phyloP scores from a whole-genome alignment of 768 basidiomycete genomes.

The Lactarius evosmus region DNA sequence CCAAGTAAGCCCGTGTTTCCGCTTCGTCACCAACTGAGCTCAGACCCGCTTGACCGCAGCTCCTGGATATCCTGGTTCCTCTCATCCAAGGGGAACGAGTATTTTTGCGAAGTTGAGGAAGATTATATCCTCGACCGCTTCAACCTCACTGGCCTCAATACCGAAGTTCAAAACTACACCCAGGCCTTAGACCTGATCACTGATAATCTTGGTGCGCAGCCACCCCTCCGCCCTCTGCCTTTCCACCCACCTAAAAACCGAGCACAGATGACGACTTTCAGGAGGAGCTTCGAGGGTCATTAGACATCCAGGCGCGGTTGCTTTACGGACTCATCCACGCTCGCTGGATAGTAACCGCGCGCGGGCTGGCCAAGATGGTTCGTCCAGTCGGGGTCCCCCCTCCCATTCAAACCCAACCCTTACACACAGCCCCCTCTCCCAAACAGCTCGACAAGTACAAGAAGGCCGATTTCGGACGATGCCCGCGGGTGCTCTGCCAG shows the following conservation, averaged over 20 bases:
- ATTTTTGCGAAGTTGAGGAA: conserved; percentile 99
- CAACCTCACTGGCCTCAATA: conserved; percentile 96
- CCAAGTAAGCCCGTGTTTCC: conserved; percentile 59
- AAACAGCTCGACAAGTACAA: conserved; percentile 92
- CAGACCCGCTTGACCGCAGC: conserved; percentile 14
- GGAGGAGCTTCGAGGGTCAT: conserved; percentile 85
- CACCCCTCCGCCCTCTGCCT: neutral
- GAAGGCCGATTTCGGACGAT: conserved; percentile 96
- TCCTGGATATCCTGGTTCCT: conserved; percentile 99
- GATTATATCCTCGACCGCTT: conserved; percentile 98
- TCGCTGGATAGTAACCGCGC: conserved; percentile 92
- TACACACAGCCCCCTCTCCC: conserved; percentile 5
- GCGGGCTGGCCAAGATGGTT: conserved; percentile 95
- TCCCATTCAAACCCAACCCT: neutral
- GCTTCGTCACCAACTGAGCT: conserved; percentile 11
- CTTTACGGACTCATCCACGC: conserved; percentile 97
- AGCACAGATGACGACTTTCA: conserved; percentile 84
- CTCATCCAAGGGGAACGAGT: conserved; percentile 97
- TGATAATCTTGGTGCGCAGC: conserved; percentile 78
- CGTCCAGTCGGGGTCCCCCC: conserved; percentile 11
- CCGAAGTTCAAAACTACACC: conserved; percentile 91
- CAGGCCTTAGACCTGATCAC: conserved; percentile 95
- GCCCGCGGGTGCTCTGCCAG: conserved; percentile 95
- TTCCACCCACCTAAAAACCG: neutral
- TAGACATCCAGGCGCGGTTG: conserved; percentile 90